Evolutionary conservation across 495 filamentous ascomycete species (phyloP).

Genomic region (Amorphotheca resinae): DNA sequence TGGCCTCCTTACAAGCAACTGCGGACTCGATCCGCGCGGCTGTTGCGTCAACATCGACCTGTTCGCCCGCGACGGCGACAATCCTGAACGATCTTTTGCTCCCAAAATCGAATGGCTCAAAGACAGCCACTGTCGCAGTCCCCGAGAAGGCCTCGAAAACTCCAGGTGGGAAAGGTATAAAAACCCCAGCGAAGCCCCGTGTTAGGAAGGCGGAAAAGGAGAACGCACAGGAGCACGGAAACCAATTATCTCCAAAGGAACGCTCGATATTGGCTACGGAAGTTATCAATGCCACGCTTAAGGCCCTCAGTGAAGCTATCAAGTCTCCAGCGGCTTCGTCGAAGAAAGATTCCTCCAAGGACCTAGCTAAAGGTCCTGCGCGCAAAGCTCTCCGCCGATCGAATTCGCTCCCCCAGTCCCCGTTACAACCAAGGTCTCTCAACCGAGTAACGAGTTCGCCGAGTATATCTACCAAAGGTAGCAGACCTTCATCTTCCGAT

Average conservation of each 20-base stretch:
- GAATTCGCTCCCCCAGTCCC: conserved; percentile 33
- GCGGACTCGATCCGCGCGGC: conserved; percentile 40
- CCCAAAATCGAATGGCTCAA: conserved; percentile 4
- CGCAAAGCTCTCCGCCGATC: conserved; percentile 32
- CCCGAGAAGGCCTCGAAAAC: conserved; percentile 7
- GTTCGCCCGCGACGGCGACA: conserved; percentile 34
- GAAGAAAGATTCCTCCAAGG: conserved; percentile 19
- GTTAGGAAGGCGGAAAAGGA: conserved; percentile 22
- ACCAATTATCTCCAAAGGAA: conserved; percentile 42
- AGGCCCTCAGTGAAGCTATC: conserved; percentile 57
- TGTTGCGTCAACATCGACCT: conserved; percentile 37
- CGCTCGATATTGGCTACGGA: conserved; percentile 65
- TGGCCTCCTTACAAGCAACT: conserved; percentile 31
- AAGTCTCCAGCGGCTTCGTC: conserved; percentile 31
- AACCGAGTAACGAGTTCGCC: conserved; percentile 41
- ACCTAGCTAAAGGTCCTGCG: conserved; percentile 24
- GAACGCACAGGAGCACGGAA: conserved; percentile 13
- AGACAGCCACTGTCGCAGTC: background rate
- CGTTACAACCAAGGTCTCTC: conserved; percentile 38
- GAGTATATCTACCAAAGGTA: conserved; percentile 15
- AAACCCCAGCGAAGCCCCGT: conserved; percentile 23
- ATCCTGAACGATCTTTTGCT: conserved; percentile 39
- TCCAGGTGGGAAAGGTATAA: conserved; percentile 22
- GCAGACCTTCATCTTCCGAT: conserved; percentile 25
- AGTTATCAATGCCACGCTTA: conserved; percentile 65